These are phyloP conservation scores for Rhododendron mucronatum DNA, from an alignment of 148 eudicot genomes.

Conservation along the genomic window DNA sequence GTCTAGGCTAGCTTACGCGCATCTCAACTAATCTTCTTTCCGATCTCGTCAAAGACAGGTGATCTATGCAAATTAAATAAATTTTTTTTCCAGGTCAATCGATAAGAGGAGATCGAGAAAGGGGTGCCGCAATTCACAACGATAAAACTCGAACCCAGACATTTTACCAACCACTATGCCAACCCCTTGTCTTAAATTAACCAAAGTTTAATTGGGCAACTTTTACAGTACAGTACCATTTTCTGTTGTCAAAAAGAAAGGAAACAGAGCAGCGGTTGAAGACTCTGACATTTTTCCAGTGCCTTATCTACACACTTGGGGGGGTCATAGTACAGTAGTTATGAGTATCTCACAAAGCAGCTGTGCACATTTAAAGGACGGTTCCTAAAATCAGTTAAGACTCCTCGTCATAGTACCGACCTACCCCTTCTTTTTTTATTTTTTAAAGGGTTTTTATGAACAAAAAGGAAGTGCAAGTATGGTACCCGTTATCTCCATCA, in stretches of 20 bases:
- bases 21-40: too few relatives aligned
- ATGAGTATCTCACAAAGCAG: neutral
- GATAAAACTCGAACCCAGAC: too few relatives aligned
- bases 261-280: neutral
- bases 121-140: too few relatives aligned
- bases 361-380: neutral
- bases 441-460: too few relatives aligned
- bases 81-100: too few relatives aligned
- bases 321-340: neutral
- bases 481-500: neutral
- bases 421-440: neutral
- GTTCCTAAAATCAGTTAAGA: neutral
- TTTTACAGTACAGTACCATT: neutral
- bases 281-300: neutral
- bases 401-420: neutral
- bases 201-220: neutral
- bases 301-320: neutral
- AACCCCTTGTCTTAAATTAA: too few relatives aligned
- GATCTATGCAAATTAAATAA: too few relatives aligned
- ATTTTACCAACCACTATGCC: too few relatives aligned
- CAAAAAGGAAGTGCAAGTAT: too few relatives aligned
- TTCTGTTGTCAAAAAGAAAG: neutral
- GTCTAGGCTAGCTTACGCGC: too few relatives aligned
- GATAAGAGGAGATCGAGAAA: too few relatives aligned
- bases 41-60: too few relatives aligned